Conservation (phyloP, 352 stramenopile genomes). For the Pythium dissotocum region DNA sequence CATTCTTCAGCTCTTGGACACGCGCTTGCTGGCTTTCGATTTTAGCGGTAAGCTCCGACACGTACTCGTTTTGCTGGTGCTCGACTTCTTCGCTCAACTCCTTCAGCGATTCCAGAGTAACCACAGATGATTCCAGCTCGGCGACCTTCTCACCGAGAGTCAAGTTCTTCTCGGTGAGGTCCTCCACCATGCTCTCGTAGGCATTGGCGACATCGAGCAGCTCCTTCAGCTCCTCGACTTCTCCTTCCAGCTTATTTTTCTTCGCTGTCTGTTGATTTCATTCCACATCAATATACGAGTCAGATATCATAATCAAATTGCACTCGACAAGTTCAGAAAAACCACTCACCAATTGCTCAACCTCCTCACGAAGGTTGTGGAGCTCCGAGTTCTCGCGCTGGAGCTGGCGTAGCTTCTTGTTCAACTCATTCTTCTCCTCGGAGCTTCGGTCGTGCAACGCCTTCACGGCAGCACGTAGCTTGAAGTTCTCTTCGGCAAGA, state of each 20-base stretch:
- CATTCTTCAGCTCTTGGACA: slow-evolving; percentile 65
- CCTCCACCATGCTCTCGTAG: slow-evolving; percentile 89
- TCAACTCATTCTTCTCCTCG: slow-evolving; percentile 81
- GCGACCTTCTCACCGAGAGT: slow-evolving; percentile 80
- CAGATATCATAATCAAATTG: neutral
- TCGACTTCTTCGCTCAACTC: slow-evolving; percentile 89
- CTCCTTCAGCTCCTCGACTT: slow-evolving; percentile 86
- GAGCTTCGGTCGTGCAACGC: slow-evolving; percentile 77
- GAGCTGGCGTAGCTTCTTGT: slow-evolving; percentile 73
- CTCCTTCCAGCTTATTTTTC: slow-evolving; percentile 50
- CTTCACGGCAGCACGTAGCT: slow-evolving; percentile 80
- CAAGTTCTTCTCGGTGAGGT: slow-evolving; percentile 88
- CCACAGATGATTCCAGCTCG: slow-evolving; percentile 69
- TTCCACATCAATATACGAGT: neutral
- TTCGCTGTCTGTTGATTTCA: slow-evolving; percentile 44
- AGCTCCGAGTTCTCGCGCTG: slow-evolving; percentile 78
- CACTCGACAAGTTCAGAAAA: neutral
- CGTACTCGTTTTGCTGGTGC: slow-evolving; percentile 84
- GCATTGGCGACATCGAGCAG: slow-evolving; percentile 84
- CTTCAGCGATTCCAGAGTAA: slow-evolving; percentile 76
- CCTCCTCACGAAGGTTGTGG: slow-evolving; percentile 58
- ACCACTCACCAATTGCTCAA: slow-evolving; percentile 64
- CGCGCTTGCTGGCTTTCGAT: slow-evolving; percentile 59
- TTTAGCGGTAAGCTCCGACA: slow-evolving; percentile 71
- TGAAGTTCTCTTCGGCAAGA: slow-evolving; percentile 80